Conservation (phyloP, 352 stramenopile species). For the Phytophthora sojae region DNA sequence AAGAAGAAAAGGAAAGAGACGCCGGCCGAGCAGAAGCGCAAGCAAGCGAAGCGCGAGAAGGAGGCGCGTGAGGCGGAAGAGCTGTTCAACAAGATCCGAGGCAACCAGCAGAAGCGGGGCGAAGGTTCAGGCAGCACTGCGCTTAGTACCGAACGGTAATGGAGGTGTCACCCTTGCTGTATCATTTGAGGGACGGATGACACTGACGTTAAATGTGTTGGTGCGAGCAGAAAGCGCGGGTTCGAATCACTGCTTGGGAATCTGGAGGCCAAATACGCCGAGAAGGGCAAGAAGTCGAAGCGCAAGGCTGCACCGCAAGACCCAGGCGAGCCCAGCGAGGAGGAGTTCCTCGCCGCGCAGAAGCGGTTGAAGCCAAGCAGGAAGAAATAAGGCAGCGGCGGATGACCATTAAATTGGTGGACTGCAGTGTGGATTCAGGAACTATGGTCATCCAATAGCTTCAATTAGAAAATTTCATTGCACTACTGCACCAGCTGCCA, state of each 20-base stretch:
- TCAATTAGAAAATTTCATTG: conserved; percentile 26
- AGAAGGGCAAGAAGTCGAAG: conserved; percentile 58
- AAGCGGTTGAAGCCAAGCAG: conserved; percentile 54
- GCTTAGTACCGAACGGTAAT: conserved; percentile 55
- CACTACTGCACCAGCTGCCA: conserved; percentile 8
- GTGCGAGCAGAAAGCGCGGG: conserved; percentile 50
- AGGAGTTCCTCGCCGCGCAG: conserved; percentile 70
- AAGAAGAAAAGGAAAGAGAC: conserved; percentile 50
- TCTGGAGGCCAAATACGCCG: conserved; percentile 71
- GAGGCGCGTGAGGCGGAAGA: conserved; percentile 72
- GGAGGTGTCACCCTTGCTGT: not conserved
- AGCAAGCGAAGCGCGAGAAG: conserved; percentile 61
- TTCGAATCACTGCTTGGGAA: conserved; percentile 68
- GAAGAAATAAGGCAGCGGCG: conserved; percentile 35
- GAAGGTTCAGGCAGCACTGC: conserved; percentile 38
- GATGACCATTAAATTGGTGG: not conserved
- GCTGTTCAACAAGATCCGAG: conserved; percentile 65
- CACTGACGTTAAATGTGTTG: conserved; percentile 12
- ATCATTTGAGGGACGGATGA: not conserved
- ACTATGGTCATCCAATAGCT: conserved; percentile 18
- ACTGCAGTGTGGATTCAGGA: not conserved
- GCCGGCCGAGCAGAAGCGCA: conserved; percentile 47
- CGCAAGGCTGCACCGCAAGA: conserved; percentile 23
- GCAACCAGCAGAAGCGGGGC: conserved; percentile 53
- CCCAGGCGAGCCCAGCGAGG: conserved; percentile 56